These are phyloP conservation scores for Marchantia paleacea DNA, from an alignment of 225 moss, liverwort and hornwort species.

Conservation along the genomic window DNA sequence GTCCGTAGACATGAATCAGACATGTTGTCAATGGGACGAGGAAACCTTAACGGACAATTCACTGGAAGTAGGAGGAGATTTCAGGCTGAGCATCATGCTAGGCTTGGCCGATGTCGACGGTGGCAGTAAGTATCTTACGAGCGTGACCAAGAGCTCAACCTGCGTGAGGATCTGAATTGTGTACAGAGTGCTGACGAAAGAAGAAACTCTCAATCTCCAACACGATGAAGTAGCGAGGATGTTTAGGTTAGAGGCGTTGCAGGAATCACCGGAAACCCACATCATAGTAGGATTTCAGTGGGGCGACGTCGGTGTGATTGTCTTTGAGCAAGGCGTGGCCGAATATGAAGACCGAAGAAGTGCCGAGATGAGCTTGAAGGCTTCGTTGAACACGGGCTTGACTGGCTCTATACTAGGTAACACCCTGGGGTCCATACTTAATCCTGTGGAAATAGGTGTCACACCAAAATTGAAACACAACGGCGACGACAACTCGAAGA, in stretches of 20 bases:
- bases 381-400: constrained; percentile 3
- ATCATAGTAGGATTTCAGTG: constrained; percentile 19
- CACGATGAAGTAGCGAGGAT: constrained; percentile 8
- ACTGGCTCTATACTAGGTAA: neutral
- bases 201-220: constrained; percentile 21
- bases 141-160: constrained; percentile 19
- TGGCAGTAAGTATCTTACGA: constrained; percentile 15
- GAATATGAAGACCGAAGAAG: neutral
- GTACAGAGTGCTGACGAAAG: constrained; percentile 18
- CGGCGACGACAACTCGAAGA: neutral
- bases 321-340: constrained; percentile 16
- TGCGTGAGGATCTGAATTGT: constrained; percentile 15
- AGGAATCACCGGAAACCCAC: constrained; percentile 18
- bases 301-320: constrained; percentile 16
- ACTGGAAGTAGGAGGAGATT: constrained; percentile 21
- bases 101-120: constrained; percentile 12
- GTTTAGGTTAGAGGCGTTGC: constrained; percentile 15
- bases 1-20: constrained; percentile 17
- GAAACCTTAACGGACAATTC: constrained; percentile 11
- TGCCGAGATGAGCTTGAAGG: constrained; percentile 20
- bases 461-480: neutral
- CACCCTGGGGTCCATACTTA: constrained; percentile 6
- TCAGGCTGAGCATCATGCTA: constrained; percentile 16
- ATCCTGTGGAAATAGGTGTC: neutral
- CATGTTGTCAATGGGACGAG: constrained; percentile 12